These are phyloP conservation scores for Funneliformis mosseae DNA, from an alignment of 192 early-diverging fungal genomes.

Conservation along the genomic window DNA sequence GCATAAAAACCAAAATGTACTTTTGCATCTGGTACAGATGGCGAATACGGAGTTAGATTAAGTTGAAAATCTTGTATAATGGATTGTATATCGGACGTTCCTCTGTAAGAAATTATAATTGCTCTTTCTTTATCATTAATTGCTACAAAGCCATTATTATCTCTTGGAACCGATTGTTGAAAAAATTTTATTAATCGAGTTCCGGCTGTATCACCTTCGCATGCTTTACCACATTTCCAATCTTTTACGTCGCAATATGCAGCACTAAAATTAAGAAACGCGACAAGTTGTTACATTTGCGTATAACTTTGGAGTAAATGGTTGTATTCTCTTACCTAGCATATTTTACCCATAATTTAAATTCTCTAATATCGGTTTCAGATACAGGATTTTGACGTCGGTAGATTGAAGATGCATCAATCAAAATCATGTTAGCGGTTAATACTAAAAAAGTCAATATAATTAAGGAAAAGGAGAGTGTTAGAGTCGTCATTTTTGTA, in stretches of 20 bases:
- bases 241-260: conserved; percentile 22
- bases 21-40: not conserved
- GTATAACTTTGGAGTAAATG: not conserved
- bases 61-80: not conserved
- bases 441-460: not conserved
- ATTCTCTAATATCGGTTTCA: not conserved
- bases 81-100: not conserved
- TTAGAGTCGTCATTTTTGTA: not conserved
- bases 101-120: conserved; percentile 7
- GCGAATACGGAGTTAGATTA: not conserved
- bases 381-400: not conserved
- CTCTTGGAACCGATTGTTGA: not conserved
- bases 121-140: conserved; percentile 24
- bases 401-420: not conserved
- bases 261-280: not conserved
- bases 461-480: not conserved
- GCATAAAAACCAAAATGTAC: conserved; percentile 14
- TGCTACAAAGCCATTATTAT: conserved; percentile 23
- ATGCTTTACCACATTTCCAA: conserved; percentile 20
- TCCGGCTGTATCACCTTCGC: not conserved
- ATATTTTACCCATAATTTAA: conserved; percentile 11
- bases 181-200: conserved; percentile 16
- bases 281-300: not conserved
- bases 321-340: not conserved
- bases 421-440: not conserved